Percentiles rank a stretch among this genome's conserved stretches.
phyloP scores from a whole-genome alignment of 306 rosid species.

The Macrotyloma uniflorum region DNA sequence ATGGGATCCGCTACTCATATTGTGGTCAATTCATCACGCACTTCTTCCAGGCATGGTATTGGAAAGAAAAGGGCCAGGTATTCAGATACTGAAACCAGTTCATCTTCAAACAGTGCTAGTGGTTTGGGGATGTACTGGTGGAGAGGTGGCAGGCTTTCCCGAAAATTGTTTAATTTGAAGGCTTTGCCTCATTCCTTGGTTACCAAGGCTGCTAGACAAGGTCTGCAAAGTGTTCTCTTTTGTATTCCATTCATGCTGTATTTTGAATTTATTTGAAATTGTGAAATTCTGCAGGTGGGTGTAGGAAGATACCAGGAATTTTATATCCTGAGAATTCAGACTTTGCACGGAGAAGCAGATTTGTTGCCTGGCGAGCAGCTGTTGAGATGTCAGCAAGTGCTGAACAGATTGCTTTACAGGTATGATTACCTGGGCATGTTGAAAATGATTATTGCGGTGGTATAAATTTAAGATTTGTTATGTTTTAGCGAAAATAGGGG shows the following conservation, averaged over 20 bases:
- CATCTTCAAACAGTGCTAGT: conserved; percentile 64
- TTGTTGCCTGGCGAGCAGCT: conserved; percentile 86
- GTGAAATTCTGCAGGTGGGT: conserved; percentile 78
- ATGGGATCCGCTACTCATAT: conserved; percentile 90
- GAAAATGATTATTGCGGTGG: not conserved
- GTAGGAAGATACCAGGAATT: conserved; percentile 77
- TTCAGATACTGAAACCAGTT: conserved; percentile 65
- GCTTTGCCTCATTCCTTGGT: conserved; percentile 72
- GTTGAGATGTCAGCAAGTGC: conserved; percentile 81
- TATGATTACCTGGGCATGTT: conserved; percentile 39
- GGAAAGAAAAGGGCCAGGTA: conserved; percentile 68
- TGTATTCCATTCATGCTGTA: conserved; percentile 34
- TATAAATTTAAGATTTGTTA: not conserved
- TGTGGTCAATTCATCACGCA: conserved; percentile 62
- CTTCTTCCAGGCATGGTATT: conserved; percentile 62
- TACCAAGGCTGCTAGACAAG: conserved; percentile 96
- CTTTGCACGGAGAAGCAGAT: conserved; percentile 80
- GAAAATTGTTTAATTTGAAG: conserved; percentile 84
- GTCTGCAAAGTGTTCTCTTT: conserved; percentile 49
- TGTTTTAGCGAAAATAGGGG: not conserved
- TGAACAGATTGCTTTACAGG: conserved; percentile 95
- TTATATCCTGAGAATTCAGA: conserved; percentile 95
- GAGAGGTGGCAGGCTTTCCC: conserved; percentile 97
- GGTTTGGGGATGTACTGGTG: conserved; percentile 91
- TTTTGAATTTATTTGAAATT: conserved; percentile 57